Conservation (phyloP, 768 basidiomycete species). For the Xanthoconium purpureum region DNA sequence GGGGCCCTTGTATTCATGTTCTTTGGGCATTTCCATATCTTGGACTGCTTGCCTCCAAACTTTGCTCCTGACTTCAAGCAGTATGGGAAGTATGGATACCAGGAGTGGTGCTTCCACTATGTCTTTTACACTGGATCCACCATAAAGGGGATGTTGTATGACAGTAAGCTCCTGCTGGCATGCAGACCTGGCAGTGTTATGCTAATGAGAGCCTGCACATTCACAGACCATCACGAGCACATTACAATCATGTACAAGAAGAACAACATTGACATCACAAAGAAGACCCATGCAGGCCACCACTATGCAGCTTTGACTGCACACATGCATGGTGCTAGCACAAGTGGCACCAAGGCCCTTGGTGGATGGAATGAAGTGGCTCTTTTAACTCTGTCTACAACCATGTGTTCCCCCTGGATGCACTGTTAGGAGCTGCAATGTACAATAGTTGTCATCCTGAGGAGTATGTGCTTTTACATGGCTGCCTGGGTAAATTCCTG, state of each 20-base stretch:
- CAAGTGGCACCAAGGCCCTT: constrained; percentile 24
- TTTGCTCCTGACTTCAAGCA: constrained; percentile 30
- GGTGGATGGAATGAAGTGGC: not conserved
- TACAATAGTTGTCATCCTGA: too few relatives aligned
- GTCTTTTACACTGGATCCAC: constrained; percentile 21
- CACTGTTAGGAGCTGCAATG: too few relatives aligned
- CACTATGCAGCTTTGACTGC: constrained; percentile 30
- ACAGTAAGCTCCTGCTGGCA: constrained; percentile 13
- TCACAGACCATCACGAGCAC: constrained; percentile 24
- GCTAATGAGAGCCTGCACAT: too few relatives aligned
- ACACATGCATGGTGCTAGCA: constrained; percentile 28
- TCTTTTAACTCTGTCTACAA: not conserved
- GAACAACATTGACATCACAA: constrained; percentile 25
- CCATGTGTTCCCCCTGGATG: too few relatives aligned
- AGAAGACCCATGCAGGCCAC: constrained; percentile 33
- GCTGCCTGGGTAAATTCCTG: not conserved
- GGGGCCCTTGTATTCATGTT: constrained; percentile 27
- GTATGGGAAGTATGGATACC: constrained; percentile 25
- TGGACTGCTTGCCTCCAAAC: constrained; percentile 12
- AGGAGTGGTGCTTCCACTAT: constrained; percentile 29
- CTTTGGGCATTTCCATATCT: constrained; percentile 35
- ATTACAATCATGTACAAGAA: constrained; percentile 24
- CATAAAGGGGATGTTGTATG: constrained; percentile 26
- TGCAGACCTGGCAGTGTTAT: too few relatives aligned
- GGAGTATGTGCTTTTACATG: constrained; percentile 22